Evolutionary conservation across 139 green algal species (phyloP).

Genomic region (Chlamydomonas applanata): DNA sequence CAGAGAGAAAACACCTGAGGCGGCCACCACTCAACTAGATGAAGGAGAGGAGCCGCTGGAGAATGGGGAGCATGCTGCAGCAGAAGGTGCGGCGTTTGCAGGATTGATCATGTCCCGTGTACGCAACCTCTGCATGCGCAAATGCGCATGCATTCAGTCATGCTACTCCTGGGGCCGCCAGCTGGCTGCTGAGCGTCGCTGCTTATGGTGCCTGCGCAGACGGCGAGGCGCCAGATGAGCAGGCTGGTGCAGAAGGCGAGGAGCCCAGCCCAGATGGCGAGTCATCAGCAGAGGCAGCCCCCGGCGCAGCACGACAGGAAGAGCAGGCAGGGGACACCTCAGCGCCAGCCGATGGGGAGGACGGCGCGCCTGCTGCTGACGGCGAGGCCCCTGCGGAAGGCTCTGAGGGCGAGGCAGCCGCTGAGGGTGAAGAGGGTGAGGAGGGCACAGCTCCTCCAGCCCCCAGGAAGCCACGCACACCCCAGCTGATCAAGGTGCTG

Average conservation of each 20-base stretch:
- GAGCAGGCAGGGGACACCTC: not conserved
- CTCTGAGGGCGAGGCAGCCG: not conserved
- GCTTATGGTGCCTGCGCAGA: not conserved
- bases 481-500: slow-evolving; percentile 24
- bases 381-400: not conserved
- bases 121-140: not conserved
- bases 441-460: not conserved
- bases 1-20: not conserved
- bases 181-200: too few species aligned
- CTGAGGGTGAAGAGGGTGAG: slow-evolving; percentile 3
- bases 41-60: not conserved
- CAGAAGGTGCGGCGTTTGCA: not conserved
- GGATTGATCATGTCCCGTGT: too few species aligned
- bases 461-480: not conserved
- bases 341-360: not conserved
- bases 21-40: not conserved
- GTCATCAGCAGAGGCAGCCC: not conserved
- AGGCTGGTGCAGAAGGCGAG: not conserved
- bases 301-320: not conserved
- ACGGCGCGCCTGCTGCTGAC: not conserved
- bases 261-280: not conserved
- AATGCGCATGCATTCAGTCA: too few species aligned
- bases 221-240: not conserved
- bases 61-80: not conserved
- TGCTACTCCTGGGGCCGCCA: too few species aligned